Percentiles rank a stretch among this genome's conserved stretches.
phyloP scores from a whole-genome alignment of 2,329 filamentous ascomycete genomes.

The Pezizomycotina sp. region DNA sequence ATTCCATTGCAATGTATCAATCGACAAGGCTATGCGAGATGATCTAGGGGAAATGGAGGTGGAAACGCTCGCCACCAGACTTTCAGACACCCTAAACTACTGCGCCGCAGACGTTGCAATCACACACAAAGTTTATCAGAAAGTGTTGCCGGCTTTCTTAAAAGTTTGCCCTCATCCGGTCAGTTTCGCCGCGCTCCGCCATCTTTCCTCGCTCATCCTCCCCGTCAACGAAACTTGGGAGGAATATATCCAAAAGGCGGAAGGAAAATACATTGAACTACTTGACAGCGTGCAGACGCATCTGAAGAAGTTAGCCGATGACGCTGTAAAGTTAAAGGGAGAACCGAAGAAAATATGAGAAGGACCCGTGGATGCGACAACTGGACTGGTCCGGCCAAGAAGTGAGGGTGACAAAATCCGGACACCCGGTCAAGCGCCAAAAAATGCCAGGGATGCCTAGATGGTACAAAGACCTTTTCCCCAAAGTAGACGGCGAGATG shows the following conservation, averaged over 20 bases:
- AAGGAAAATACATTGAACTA: conserved; percentile 64
- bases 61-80: conserved; percentile 35
- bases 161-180: conserved; percentile 88
- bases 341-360: conserved; percentile 40
- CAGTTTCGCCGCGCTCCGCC: conserved; percentile 83
- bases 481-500: conserved; percentile 50
- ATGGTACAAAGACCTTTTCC: conserved; percentile 89
- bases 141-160: conserved; percentile 79
- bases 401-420: conserved; percentile 73
- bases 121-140: conserved; percentile 85
- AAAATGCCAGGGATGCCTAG: conserved; percentile 89
- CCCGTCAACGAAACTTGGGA: conserved; percentile 83
- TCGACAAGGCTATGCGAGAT: conserved; percentile 77
- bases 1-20: conserved; percentile 79
- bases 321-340: conserved; percentile 39
- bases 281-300: conserved; percentile 63
- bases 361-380: conserved; percentile 81
- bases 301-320: conserved; percentile 55
- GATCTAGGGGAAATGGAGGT: conserved; percentile 68
- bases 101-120: conserved; percentile 87
- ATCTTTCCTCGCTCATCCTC: conserved; percentile 83
- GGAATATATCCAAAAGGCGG: conserved; percentile 64
- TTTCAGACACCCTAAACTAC: conserved; percentile 78
- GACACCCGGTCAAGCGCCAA: conserved; percentile 61
- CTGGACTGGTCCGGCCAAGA: conserved; percentile 93